phyloP scores from a whole-genome alignment of 2,329 filamentous ascomycete genomes.

The Bipolaris cookei region DNA sequence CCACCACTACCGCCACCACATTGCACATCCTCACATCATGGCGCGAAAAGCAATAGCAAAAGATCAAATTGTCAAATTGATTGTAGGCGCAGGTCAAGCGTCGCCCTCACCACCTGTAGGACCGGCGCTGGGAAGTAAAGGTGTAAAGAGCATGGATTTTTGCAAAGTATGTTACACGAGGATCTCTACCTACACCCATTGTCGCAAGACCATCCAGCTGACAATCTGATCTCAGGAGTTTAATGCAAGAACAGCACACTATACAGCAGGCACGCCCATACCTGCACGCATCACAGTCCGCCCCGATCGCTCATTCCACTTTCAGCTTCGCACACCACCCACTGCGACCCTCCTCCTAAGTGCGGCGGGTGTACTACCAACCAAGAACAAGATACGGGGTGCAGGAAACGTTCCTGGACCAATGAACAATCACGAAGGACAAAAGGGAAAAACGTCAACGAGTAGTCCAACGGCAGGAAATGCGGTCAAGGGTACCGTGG shows the following conservation, averaged over 20 bases:
- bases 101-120: conserved; percentile 94
- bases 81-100: conserved; percentile 94
- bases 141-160: conserved; percentile 99
- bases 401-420: conserved; percentile 63
- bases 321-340: conserved; percentile 92
- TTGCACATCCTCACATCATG: conserved; percentile 33
- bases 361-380: conserved; percentile 76
- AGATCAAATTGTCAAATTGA: conserved; percentile 82
- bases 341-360: conserved; percentile 88
- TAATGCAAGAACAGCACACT: conserved; percentile 90
- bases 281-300: conserved; percentile 91
- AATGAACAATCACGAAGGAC: conserved; percentile 47
- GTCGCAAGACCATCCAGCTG: background rate
- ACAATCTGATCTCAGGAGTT: conserved; percentile 72
- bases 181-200: background rate
- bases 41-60: conserved; percentile 46
- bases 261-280: conserved; percentile 81
- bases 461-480: conserved; percentile 53
- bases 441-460: conserved; percentile 47
- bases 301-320: conserved; percentile 89
- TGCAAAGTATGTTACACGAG: conserved; percentile 63
- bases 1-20: background rate
- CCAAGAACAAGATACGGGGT: conserved; percentile 77
- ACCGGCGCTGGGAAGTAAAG: conserved; percentile 94
- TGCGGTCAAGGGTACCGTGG: conserved; percentile 78